Evolutionary conservation across 768 basidiomycete species (phyloP), one percentile per base, ranked within the genome.

Genomic region (Coprinopsis cinerea): DNA sequence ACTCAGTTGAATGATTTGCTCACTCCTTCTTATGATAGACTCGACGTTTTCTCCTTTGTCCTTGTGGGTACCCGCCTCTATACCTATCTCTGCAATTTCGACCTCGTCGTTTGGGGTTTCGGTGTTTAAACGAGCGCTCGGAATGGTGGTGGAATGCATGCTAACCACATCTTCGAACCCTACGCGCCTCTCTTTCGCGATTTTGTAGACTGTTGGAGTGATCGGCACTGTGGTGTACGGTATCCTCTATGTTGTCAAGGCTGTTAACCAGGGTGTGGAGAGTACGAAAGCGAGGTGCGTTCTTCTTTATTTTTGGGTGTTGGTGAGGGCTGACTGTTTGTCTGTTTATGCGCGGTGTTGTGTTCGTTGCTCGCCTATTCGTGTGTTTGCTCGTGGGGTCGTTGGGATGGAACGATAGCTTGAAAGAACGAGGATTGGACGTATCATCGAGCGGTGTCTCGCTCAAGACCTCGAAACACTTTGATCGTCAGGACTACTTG

Each of bases 401-500:
- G 11, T 39, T 10, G 36, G 9, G 7, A 17, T 39, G 7, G 15
- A 39, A 9, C 20, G 11, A 13, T 46, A 85, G 82, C 40, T 66
- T 88, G 42, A 79, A 82, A 61, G 66, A 67, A 9, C 72, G 69
- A 53, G 85, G 85, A 6, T 65, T 81, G 43, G 64, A 78, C 25
- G 63, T 88, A 40, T 80, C 83, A 0, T 63, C 70, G n/a, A 67
- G 68, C 2, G 86, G 86, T 2, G 70, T 88, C 11, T 76, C 82
- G 0, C 69, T 88, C 36, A 85, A 84, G 65, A 88, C 84, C 1
- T 61, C 71, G 18, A 76, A 72, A 51, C 72, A 74, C 4, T 74
- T 83, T 53, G 78, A 79, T 52, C 70, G 81, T 34, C 78, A 83
- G 47, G 73, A 77, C 35, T 88, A 88, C 52, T 67, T 88, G 2